phyloP scores from a whole-genome alignment of 768 basidiomycete species.

The Cystoderma amianthinum region DNA sequence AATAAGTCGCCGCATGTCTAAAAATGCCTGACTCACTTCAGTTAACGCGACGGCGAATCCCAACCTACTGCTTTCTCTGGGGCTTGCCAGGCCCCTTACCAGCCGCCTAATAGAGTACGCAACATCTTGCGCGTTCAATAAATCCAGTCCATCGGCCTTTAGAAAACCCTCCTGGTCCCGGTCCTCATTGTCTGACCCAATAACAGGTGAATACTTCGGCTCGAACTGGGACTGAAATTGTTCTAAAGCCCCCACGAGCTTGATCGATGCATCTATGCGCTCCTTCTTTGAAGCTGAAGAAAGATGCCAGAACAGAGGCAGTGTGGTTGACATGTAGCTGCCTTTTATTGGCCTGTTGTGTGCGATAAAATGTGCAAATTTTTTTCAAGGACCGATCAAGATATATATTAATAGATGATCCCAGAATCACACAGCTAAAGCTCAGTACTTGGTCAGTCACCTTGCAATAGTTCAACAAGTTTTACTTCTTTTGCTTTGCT shows the following conservation, averaged over 20 bases:
- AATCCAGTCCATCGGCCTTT: conserved; percentile 47
- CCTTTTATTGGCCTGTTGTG: background rate
- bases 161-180: conserved; percentile 34
- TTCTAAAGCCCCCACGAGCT: conserved; percentile 75
- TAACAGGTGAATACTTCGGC: conserved; percentile 27
- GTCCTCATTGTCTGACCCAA: conserved; percentile 34
- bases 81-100: conserved; percentile 83
- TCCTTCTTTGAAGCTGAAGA: conserved; percentile 77
- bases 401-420: background rate
- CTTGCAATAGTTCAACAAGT: background rate
- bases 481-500: too few species aligned
- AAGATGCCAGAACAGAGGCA: conserved; percentile 91
- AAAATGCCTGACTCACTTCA: conserved; percentile 51
- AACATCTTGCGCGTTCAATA: conserved; percentile 82
- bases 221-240: conserved; percentile 72
- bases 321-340: conserved; percentile 68
- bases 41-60: conserved; percentile 96
- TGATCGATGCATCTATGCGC: conserved; percentile 79
- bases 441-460: background rate
- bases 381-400: background rate
- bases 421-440: background rate
- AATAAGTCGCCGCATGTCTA: background rate
- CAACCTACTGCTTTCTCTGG: conserved; percentile 86
- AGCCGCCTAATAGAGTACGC: conserved; percentile 87
- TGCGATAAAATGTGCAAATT: background rate